Evolutionary conservation across 345 rosid genomes (phyloP), one percentile per base, ranked within the genome.

Genomic region (Conringia planisiliqua): DNA sequence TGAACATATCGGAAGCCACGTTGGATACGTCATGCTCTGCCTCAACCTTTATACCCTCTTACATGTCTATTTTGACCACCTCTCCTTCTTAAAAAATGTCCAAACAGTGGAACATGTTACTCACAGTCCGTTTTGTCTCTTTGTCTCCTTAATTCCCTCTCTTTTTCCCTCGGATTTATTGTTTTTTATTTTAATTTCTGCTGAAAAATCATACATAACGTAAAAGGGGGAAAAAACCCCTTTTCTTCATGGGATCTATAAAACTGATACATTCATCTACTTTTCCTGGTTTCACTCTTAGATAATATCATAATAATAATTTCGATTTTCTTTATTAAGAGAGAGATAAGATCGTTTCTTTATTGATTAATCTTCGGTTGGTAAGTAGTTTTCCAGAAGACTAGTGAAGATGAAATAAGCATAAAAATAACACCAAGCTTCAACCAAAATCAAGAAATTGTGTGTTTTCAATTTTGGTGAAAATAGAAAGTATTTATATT

Each of bases 101-200:
- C 17, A 54, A 54, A 73, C 77, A 33, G 39, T 69, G 24, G 36
- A 46, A 22, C 39, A 24, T 46, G 30, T 22, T 20, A 64, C 11
- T 22, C 26, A 36, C 42, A 56, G 59, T 66, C 56, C 6, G 59
- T 66, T 74, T 74, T 74, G 78, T 66, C 78, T 66, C 61, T 74
- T 74, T 74, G 78, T 66, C 78, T 74, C 72, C 72, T 66, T 74
- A 46, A 57, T 74, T 74, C 72, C 66, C 33, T 51, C 62, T 30
- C 64, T 17, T 68, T 24, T 46, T 16, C 17, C 13, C 17, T 66
- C 50, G 3, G 8, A 55, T 55, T 36, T 44, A 65, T 65, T 63
- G 8, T 1, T 32, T 43, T 55, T 43, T 30, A 20, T 64, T 66
- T 57, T 35, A 32, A 4, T 33, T 57, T 66, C 59, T 26, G 5